Evolutionary conservation across 2,329 filamentous ascomycete species (phyloP).

Genomic region (Curvularia sp.): DNA sequence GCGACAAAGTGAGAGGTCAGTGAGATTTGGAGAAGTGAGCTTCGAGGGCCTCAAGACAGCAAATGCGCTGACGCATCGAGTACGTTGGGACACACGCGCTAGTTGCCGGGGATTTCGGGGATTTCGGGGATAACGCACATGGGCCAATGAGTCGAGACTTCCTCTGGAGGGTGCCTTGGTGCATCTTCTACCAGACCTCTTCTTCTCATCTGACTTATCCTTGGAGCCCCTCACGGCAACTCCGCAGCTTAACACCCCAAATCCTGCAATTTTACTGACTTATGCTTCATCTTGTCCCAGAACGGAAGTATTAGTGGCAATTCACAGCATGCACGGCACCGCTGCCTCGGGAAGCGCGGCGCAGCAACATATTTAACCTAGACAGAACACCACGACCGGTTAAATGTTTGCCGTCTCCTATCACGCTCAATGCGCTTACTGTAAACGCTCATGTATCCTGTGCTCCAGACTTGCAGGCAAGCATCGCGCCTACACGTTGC

Average conservation of each 20-base stretch:
- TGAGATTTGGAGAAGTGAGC: background rate
- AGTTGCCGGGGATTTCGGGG: background rate
- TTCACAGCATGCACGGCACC: background rate
- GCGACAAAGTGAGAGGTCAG: background rate
- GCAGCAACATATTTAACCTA: conserved; percentile 4
- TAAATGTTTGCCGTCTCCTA: conserved; percentile 9
- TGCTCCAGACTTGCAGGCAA: conserved; percentile 13
- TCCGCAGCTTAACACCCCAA: background rate
- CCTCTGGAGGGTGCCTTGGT: background rate
- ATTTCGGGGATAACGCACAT: conserved; percentile 6
- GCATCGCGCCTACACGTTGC: conserved; percentile 13
- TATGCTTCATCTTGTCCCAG: background rate
- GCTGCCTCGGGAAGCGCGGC: conserved; percentile 1
- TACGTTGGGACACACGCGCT: background rate
- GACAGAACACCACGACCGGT: conserved; percentile 4
- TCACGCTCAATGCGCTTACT: conserved; percentile 5
- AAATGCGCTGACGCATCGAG: background rate
- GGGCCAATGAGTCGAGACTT: conserved; percentile 1
- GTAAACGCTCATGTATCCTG: conserved; percentile 1
- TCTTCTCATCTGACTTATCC: background rate
- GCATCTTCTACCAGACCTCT: background rate
- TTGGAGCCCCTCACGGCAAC: background rate
- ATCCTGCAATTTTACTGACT: background rate
- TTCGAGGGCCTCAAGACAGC: background rate
- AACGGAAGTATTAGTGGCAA: conserved; percentile 16